Evolutionary conservation across 2,329 filamentous ascomycete genomes (phyloP).

Genomic region (Botrytis porri): DNA sequence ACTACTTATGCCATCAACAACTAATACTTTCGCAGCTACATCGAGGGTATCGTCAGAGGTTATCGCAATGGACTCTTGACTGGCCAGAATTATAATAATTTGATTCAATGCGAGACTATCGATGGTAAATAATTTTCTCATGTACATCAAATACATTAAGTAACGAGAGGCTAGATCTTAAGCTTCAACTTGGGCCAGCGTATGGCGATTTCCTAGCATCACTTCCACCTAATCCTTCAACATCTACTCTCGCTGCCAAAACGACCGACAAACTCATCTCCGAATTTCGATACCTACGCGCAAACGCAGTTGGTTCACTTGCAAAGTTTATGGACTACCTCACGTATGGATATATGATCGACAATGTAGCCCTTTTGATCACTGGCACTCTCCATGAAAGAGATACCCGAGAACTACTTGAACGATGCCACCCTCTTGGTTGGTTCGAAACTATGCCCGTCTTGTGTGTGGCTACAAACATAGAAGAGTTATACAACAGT

Average conservation of each 20-base stretch:
- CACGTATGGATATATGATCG: slow-evolving; percentile 99
- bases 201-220: slow-evolving; percentile 96
- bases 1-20: slow-evolving; percentile 18
- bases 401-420: slow-evolving; percentile 90
- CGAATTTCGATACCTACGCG: slow-evolving; percentile 94
- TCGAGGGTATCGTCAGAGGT: slow-evolving; percentile 95
- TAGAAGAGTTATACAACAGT: slow-evolving; percentile 97
- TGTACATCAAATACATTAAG: neutral
- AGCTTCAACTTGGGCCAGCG: slow-evolving; percentile 92
- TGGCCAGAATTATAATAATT: slow-evolving; percentile 85
- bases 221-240: slow-evolving; percentile 94
- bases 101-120: slow-evolving; percentile 96
- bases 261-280: slow-evolving; percentile 97
- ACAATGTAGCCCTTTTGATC: slow-evolving; percentile 96
- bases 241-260: slow-evolving; percentile 88
- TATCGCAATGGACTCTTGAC: slow-evolving; percentile 94
- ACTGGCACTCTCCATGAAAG: slow-evolving; percentile 96
- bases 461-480: slow-evolving; percentile 95
- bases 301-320: slow-evolving; percentile 86
- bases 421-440: slow-evolving; percentile 92
- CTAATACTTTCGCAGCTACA: slow-evolving; percentile 62
- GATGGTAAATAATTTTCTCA: slow-evolving; percentile 61
- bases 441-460: slow-evolving; percentile 99
- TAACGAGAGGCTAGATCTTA: slow-evolving; percentile 67
- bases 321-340: slow-evolving; percentile 97